Evolutionary conservation across 371 early-diverging fungal genomes (phyloP), one percentile per base, ranked within the genome.

Genomic region (Lichtheimia ornata): DNA sequence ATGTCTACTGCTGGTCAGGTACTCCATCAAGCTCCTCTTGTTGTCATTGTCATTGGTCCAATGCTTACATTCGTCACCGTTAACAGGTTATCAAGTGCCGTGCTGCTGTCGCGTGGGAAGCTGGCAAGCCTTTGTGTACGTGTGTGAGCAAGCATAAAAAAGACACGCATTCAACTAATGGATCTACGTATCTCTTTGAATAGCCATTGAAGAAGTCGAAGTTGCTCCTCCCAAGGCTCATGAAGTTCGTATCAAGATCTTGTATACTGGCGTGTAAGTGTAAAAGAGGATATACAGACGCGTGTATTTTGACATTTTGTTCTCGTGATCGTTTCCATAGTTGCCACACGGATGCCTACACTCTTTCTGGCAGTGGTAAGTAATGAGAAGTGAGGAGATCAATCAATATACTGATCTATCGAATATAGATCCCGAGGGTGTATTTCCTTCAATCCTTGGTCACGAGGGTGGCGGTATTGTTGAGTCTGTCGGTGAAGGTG

Each of bases 391-490:
- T 9, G 11, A 17, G 14, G n/a, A 47, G 6, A 47, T 22, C 47
- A 17, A 22, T 22, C 22, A 18, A 47, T 22, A 47, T 35, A 44
- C 22, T 18, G 49, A 17, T 27, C 9, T 40, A n/a, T 20, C 14
- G 6, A 51, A 41, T n/a, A 22, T 67, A 86, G 94, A 94, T 67
- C 81, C 92, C 15, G 92, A 95, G 70, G 97, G 96, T 51, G 82
- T 89, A 6, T 96, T 94, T 83, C 97, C 97, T 5, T 83, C 83
- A 53, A 95, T 98, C 69, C 80, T 97, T 51, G 98, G 97, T 54
- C 98, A 97, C 76, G 97, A 97, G 79, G 96, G 96, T 61, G 95
- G 92, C 53, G 94, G 96, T 72, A 72, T 97, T 62, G 97, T 98
- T 47, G 98, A 97, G 74, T 94, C 94, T 30, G 89, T 98, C 14